These are phyloP conservation scores for Nothophaeocryptopus gaeumannii DNA, from an alignment of 2,329 filamentous ascomycete genomes.

Conservation along the genomic window DNA sequence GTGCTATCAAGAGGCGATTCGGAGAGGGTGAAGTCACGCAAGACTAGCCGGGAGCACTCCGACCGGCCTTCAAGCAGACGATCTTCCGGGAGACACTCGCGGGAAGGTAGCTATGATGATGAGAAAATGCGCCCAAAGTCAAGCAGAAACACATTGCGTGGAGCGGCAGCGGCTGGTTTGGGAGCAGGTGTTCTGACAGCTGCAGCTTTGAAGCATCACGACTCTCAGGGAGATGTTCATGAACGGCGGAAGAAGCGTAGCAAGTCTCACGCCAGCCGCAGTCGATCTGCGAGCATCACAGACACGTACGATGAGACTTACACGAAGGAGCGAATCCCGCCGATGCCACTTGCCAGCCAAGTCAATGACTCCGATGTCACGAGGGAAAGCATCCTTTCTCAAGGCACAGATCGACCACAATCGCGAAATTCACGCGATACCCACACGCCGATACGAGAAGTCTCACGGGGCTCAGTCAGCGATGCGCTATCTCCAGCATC, in stretches of 20 bases:
- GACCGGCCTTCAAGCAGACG: constrained; percentile 30
- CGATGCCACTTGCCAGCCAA: constrained; percentile 85
- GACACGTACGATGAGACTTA: constrained; percentile 54
- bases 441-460: constrained; percentile 59
- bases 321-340: constrained; percentile 54
- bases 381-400: constrained; percentile 79
- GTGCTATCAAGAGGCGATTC: constrained; percentile 56
- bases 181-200: constrained; percentile 59
- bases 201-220: constrained; percentile 62
- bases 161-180: constrained; percentile 53
- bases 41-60: constrained; percentile 49
- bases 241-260: constrained; percentile 48
- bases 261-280: constrained; percentile 50
- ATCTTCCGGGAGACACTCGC: constrained; percentile 28
- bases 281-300: constrained; percentile 49
- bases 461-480: constrained; percentile 57
- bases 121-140: constrained; percentile 53
- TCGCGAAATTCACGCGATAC: constrained; percentile 62
- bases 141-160: constrained; percentile 52
- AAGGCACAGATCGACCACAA: constrained; percentile 69
- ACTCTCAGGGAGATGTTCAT: constrained; percentile 58
- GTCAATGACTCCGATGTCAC: constrained; percentile 84
- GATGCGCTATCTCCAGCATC: constrained; percentile 55
- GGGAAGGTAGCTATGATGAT: constrained; percentile 36
- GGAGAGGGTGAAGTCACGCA: constrained; percentile 52